phyloP scores from a whole-genome alignment of 768 basidiomycete genomes.

The Lactarius sanguifluus region DNA sequence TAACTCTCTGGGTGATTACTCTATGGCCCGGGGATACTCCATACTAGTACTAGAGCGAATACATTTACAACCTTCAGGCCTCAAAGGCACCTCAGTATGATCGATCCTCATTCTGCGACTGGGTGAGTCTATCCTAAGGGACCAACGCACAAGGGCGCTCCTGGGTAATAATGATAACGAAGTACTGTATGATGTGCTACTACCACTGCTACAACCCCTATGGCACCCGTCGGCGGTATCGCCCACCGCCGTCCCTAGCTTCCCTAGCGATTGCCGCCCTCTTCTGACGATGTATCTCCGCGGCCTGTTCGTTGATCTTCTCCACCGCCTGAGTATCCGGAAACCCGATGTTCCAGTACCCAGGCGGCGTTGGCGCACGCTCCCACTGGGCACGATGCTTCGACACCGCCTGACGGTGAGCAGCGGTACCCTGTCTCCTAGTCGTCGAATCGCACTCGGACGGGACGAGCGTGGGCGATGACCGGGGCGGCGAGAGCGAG shows the following conservation, averaged over 20 bases:
- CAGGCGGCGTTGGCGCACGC: constrained; percentile 73
- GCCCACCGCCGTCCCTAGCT: constrained; percentile 36
- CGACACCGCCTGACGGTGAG: constrained; percentile 71
- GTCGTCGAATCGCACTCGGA: constrained; percentile 10
- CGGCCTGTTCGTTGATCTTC: constrained; percentile 72
- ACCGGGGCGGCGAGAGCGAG: constrained; percentile 48
- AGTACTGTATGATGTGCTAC: neutral
- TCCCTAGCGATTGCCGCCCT: constrained; percentile 57
- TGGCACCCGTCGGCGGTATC: constrained; percentile 16
- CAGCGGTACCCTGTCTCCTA: constrained; percentile 18
- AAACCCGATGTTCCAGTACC: constrained; percentile 90
- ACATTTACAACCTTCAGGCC: too few relatives aligned
- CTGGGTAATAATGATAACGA: neutral
- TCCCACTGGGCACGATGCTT: constrained; percentile 73
- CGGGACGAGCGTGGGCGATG: constrained; percentile 13
- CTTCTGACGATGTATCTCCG: constrained; percentile 70
- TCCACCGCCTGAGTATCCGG: constrained; percentile 80
- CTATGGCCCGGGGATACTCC: too few relatives aligned
- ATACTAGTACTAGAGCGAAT: too few relatives aligned
- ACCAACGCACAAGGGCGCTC: neutral
- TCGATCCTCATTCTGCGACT: neutral
- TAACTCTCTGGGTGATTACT: too few relatives aligned
- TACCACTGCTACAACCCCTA: neutral
- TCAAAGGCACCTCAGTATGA: too few relatives aligned
- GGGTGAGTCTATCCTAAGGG: neutral